A percentile compares a stretch with the other conserved stretches of the same genome.
Evolutionary conservation across 345 rosid species (phyloP).

Genomic region (Gossypium longicalyx): DNA sequence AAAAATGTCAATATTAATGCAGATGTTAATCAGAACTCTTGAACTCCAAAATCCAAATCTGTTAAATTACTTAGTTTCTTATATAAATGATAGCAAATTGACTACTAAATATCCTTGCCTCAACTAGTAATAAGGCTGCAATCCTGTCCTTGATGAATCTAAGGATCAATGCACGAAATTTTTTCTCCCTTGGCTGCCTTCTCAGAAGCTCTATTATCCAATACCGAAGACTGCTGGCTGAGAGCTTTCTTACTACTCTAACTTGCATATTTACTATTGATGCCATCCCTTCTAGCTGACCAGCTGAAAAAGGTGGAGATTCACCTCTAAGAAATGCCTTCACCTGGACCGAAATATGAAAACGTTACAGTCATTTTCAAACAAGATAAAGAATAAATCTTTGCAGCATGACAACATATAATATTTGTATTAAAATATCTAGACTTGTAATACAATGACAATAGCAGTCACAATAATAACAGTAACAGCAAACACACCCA

Average conservation of each 20-base stretch:
- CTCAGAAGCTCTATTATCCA: constrained; percentile 81
- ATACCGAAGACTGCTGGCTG: constrained; percentile 64
- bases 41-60: not conserved
- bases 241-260: constrained; percentile 55
- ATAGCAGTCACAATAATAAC: not conserved
- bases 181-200: constrained; percentile 73
- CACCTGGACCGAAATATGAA: constrained; percentile 6
- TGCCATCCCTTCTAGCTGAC: constrained; percentile 85
- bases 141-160: constrained; percentile 78
- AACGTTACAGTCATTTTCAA: not conserved
- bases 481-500: not conserved
- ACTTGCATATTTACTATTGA: constrained; percentile 61
- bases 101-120: constrained; percentile 40
- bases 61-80: not conserved
- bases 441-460: not conserved
- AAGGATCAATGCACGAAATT: constrained; percentile 62
- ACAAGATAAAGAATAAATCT: constrained; percentile 1
- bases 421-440: not conserved
- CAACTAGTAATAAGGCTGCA: constrained; percentile 68
- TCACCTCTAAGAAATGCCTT: constrained; percentile 52
- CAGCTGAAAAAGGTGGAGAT: constrained; percentile 75
- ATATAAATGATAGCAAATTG: not conserved
- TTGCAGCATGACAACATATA: not conserved
- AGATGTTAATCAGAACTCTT: constrained; percentile 2
- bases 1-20: not conserved